These are phyloP conservation scores for apple (Malus domestica) DNA, from an alignment of 306 rosid genomes.

Conservation along the genomic window ASM211411v1 NC_041792.1:10832907-10833406, in stretches of 20 bases:
- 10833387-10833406: background rate
- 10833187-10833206: conserved; percentile 94
- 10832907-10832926: background rate
- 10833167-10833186: conserved; percentile 87
- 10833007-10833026: conserved; percentile 2
- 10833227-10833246: conserved; percentile 85
- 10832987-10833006: conserved; percentile 13
- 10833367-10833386: background rate
- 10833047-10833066: conserved; percentile 81
- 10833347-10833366: background rate
- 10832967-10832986: background rate
- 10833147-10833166: conserved; percentile 92
- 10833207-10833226: conserved; percentile 99
- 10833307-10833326: conserved; percentile 98
- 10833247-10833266: conserved; percentile 95
- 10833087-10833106: conserved; percentile 72
- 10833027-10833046: conserved; percentile 21
- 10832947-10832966: background rate
- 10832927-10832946: background rate
- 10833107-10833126: conserved; percentile 82
- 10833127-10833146: conserved; percentile 92
- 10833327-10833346: conserved; percentile 19
- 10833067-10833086: conserved; percentile 77
- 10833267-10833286: conserved; percentile 90
- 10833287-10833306: conserved; percentile 91